Evolutionary conservation across 2,329 filamentous ascomycete species (phyloP).

Genomic region (Xylariaceae sp.): DNA sequence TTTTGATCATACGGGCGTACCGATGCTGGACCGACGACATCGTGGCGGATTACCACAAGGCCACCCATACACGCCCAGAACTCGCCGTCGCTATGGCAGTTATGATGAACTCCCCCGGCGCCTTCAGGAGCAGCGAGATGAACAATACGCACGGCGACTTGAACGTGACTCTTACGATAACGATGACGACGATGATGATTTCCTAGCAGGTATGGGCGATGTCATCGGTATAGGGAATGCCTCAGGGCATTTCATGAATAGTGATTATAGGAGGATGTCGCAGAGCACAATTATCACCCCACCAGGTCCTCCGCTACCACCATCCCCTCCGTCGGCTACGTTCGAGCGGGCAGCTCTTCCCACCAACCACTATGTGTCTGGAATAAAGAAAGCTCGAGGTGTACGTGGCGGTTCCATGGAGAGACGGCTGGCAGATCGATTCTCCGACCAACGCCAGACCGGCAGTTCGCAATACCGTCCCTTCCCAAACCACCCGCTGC

Average conservation of each 20-base stretch:
- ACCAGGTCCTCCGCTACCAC: conserved; percentile 29
- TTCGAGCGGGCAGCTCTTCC: conserved; percentile 36
- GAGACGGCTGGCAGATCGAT: conserved; percentile 47
- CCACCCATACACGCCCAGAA: conserved; percentile 20
- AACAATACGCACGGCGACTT: conserved; percentile 36
- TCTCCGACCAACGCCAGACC: conserved; percentile 41
- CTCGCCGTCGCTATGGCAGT: conserved; percentile 29
- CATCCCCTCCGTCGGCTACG: conserved; percentile 22
- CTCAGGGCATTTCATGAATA: conserved; percentile 57
- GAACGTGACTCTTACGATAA: conserved; percentile 32
- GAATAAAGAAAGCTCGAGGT: conserved; percentile 41
- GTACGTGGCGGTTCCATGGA: conserved; percentile 43
- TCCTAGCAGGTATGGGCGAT: conserved; percentile 35
- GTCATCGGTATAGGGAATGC: conserved; percentile 47
- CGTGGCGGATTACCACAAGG: conserved; percentile 26
- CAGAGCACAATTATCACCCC: conserved; percentile 36
- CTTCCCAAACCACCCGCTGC: conserved; percentile 23
- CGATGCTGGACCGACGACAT: conserved; percentile 31
- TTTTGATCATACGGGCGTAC: conserved; percentile 49
- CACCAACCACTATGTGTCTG: conserved; percentile 42
- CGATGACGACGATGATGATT: conserved; percentile 35
- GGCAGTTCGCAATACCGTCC: conserved; percentile 23
- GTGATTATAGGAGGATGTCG: conserved; percentile 48
- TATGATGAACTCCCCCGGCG: conserved; percentile 48
- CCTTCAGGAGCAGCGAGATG: conserved; percentile 46